These are phyloP conservation scores for Termitomyces sp. DNA, from an alignment of 768 basidiomycete genomes.

Conservation along the genomic window DNA sequence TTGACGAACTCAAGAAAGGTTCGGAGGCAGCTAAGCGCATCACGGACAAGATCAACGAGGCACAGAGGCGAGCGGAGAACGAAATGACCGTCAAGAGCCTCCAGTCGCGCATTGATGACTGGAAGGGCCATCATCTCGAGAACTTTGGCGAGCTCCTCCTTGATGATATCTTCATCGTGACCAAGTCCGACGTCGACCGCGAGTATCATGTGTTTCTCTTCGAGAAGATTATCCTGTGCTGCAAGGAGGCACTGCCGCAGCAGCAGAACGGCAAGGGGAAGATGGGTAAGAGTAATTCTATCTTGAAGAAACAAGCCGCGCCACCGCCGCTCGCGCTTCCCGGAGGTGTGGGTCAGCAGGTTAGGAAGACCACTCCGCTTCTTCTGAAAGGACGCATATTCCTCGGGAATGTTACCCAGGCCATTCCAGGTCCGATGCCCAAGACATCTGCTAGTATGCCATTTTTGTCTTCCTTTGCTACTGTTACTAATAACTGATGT, in stretches of 20 bases:
- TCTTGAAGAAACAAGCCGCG: slow-evolving; percentile 76
- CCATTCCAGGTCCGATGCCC: slow-evolving; percentile 54
- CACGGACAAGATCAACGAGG: slow-evolving; percentile 94
- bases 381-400: slow-evolving; percentile 96
- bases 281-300: slow-evolving; percentile 76
- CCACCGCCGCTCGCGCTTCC: slow-evolving; percentile 42
- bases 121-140: slow-evolving; percentile 96
- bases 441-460: slow-evolving; percentile 47
- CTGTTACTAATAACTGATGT: background rate
- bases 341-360: slow-evolving; percentile 46
- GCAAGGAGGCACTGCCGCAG: slow-evolving; percentile 77
- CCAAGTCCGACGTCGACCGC: slow-evolving; percentile 92
- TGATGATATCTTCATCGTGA: slow-evolving; percentile 94
- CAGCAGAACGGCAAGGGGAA: slow-evolving; percentile 60
- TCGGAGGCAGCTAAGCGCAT: slow-evolving; percentile 87
- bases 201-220: slow-evolving; percentile 99
- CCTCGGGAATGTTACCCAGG: slow-evolving; percentile 90
- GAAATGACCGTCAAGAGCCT: slow-evolving; percentile 85
- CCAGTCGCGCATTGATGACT: slow-evolving; percentile 85
- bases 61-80: slow-evolving; percentile 88
- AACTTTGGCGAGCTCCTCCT: slow-evolving; percentile 93
- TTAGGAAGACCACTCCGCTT: slow-evolving; percentile 75
- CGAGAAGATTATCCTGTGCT: slow-evolving; percentile 97
- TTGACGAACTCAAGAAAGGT: slow-evolving; percentile 79
- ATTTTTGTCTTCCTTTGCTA: background rate